Conservation (phyloP, 768 basidiomycete genomes). For the Grammothele lineata region DNA sequence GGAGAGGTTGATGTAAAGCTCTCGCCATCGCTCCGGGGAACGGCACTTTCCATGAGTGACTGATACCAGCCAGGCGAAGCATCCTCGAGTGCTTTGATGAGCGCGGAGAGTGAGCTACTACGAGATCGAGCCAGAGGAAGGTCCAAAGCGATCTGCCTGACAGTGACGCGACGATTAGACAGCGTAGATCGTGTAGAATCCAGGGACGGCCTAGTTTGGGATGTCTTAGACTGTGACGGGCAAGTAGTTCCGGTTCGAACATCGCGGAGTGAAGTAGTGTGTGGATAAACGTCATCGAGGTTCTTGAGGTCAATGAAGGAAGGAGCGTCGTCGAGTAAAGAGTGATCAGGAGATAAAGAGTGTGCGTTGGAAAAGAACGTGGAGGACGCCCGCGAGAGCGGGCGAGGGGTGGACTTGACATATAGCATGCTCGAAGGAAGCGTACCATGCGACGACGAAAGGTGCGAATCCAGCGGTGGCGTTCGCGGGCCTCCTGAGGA, state of each 20-base stretch:
- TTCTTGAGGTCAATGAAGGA: not conserved
- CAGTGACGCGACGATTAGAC: conserved; percentile 8
- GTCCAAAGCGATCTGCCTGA: conserved; percentile 11
- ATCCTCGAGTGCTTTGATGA: conserved; percentile 11
- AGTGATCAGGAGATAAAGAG: not conserved
- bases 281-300: not conserved
- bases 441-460: no score
- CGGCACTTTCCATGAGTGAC: conserved; percentile 12
- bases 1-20: not conserved
- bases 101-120: conserved; percentile 7
- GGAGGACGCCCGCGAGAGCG: not conserved
- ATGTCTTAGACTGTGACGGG: not conserved
- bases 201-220: not conserved
- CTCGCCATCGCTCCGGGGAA: not conserved
- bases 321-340: not conserved
- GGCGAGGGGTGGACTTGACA: not conserved
- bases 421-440: no score
- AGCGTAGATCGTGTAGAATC: not conserved
- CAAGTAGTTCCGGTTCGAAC: not conserved
- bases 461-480: no score
- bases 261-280: not conserved
- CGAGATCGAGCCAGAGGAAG: conserved; percentile 7
- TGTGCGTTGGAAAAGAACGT: not conserved
- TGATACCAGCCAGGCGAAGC: conserved; percentile 15
- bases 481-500: no score